A percentile compares a stretch with the other conserved stretches of the same genome.
Evolutionary conservation across 768 basidiomycete genomes (phyloP).

Genomic region (Hericium rajendrae): DNA sequence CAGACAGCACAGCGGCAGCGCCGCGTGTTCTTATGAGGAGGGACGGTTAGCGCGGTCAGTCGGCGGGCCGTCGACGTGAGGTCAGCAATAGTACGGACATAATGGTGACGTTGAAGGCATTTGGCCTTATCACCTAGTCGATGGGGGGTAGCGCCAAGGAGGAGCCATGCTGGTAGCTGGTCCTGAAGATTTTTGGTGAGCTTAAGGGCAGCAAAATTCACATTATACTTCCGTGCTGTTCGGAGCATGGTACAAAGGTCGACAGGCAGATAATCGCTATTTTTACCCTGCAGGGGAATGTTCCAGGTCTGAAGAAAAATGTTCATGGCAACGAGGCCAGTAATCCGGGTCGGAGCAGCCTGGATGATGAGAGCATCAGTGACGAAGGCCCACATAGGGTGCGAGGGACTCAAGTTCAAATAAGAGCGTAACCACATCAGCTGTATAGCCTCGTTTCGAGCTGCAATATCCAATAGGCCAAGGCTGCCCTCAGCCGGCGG

Average conservation of each 20-base stretch:
- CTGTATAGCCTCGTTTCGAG: constrained; percentile 6
- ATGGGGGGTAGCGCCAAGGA: not conserved
- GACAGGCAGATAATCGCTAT: not conserved
- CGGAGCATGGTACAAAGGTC: constrained; percentile 2
- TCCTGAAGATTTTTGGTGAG: not conserved
- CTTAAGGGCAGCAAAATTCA: not conserved
- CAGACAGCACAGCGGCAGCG: not conserved
- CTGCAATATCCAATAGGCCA: constrained; percentile 3
- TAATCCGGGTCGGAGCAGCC: not conserved
- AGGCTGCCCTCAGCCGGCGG: constrained; percentile 2
- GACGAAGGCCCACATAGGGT: constrained; percentile 10
- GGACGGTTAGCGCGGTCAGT: not conserved
- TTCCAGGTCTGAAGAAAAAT: constrained; percentile 9
- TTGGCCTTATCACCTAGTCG: not conserved
- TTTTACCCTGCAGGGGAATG: not conserved
- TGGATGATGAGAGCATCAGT: not conserved
- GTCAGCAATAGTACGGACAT: not conserved
- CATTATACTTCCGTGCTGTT: not conserved
- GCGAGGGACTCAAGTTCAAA: not conserved
- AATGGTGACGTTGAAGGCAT: not conserved
- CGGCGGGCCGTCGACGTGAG: not conserved
- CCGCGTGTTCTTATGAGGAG: not conserved
- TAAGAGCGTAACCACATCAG: constrained; percentile 7
- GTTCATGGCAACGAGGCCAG: not conserved
- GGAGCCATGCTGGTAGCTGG: constrained; percentile 10